Evolutionary conservation across 192 early-diverging fungal genomes (phyloP), one percentile per base, ranked within the genome.

Genomic region (Chytriomyces hyalinus): DNA sequence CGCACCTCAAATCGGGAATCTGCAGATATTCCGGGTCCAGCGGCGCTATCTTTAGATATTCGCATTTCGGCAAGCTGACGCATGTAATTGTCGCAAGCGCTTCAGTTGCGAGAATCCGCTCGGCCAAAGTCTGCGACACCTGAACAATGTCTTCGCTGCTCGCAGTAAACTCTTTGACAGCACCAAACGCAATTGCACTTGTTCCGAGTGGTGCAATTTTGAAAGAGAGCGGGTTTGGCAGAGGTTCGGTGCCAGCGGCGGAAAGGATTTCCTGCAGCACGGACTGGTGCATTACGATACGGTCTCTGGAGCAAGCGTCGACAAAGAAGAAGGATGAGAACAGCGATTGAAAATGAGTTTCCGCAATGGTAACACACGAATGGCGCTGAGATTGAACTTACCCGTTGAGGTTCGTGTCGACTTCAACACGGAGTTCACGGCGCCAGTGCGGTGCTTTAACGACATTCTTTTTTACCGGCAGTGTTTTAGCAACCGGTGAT

Each of bases 141-240:
- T 69, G 51, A 17, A 68, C 57, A 60, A 61, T 48, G 7, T 15
- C 6, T 7, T 70, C 43, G 6, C 13, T 10, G 20, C 13, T 20
- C 9, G 66, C 47, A 11, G 76, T 78, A 51, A 78, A 78, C 51
- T 78, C 76, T 11, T 67, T 13, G 6, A 78, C 76, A 45, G 76
- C 57, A 10, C 67, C 76, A 22, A 46, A 70, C 11, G 46, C 72
- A 22, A 9, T 62, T 36, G n/a, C 28, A 45, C n/a, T 28, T 9
- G 57, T 45, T 13, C 7, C 10, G 6, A 47, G 15, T 15, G 66
- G 11, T 11, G 53, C 45, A 11, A 78, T 8, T 70, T 70, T 15
- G 67, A 78, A 78, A 49, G 70, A 53, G 17, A 78, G 60, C 13
- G 67, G 67, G 17, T 22, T 48, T 5, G 76, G 76, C 11, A 78